These are phyloP conservation scores for Chytridiales sp. DNA, from an alignment of 371 early-diverging fungal genomes.

Conservation along the genomic window DNA sequence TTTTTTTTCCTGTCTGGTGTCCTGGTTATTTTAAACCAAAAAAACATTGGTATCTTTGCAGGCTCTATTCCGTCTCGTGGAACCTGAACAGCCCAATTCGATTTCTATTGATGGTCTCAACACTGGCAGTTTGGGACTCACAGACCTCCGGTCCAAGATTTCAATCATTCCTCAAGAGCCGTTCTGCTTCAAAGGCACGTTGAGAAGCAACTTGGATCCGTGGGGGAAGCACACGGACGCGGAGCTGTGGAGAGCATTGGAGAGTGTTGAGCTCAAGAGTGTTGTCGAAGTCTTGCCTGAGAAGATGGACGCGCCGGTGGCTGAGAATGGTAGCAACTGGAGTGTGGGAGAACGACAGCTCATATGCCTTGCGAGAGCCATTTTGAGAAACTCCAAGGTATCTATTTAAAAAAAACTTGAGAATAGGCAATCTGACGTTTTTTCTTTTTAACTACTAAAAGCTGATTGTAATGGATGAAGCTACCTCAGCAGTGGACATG, in stretches of 20 bases:
- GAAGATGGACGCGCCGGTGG: constrained; percentile 39
- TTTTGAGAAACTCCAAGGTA: constrained; percentile 35
- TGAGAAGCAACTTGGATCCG: constrained; percentile 79
- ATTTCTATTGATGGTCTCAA: constrained; percentile 56
- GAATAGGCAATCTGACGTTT: background rate
- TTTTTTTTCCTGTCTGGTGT: constrained; percentile 3
- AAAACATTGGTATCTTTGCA: constrained; percentile 25
- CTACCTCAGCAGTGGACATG: constrained; percentile 56
- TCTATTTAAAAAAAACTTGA: no score
- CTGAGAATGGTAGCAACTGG: constrained; percentile 44
- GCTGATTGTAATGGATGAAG: constrained; percentile 53
- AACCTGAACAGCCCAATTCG: constrained; percentile 18
- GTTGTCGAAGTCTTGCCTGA: constrained; percentile 43
- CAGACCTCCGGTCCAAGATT: constrained; percentile 55
- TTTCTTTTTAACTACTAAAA: background rate
- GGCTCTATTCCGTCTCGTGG: constrained; percentile 50
- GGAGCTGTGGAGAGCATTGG: constrained; percentile 71
- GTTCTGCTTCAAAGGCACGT: constrained; percentile 73
- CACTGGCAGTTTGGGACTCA: constrained; percentile 42
- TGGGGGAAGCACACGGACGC: constrained; percentile 66
- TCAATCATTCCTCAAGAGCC: constrained; percentile 67
- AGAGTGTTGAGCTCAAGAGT: constrained; percentile 56
- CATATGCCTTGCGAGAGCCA: constrained; percentile 49
- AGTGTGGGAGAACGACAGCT: constrained; percentile 52
- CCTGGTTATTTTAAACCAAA: background rate